phyloP scores from a whole-genome alignment of 1,284 basidiomycete species.

The Leucoagaricus sp. region DNA sequence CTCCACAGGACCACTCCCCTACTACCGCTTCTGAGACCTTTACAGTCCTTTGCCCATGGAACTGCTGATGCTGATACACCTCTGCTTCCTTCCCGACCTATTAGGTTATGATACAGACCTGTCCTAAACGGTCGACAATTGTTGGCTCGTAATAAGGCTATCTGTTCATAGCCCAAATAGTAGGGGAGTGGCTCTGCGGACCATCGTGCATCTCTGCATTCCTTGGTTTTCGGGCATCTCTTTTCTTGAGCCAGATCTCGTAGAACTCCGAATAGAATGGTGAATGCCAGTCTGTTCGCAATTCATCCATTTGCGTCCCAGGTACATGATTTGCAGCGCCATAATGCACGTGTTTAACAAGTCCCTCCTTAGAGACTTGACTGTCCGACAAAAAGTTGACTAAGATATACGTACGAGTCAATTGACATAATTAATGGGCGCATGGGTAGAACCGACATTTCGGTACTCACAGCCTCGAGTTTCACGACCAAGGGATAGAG shows the following conservation, averaged over 20 bases:
- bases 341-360: too few species aligned
- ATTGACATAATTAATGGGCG: background rate
- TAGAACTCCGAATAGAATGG: too few species aligned
- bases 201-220: slow-evolving; percentile 8
- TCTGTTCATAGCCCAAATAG: slow-evolving; percentile 47
- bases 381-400: background rate
- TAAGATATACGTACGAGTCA: background rate
- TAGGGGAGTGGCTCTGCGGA: slow-evolving; percentile 29
- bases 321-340: too few species aligned
- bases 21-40: background rate
- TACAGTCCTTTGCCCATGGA: slow-evolving; percentile 2
- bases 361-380: slow-evolving; percentile 3
- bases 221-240: background rate
- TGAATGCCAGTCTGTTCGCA: too few species aligned
- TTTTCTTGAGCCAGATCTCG: too few species aligned
- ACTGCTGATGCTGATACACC: slow-evolving; percentile 4
- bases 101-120: slow-evolving; percentile 33
- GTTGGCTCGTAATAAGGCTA: slow-evolving; percentile 24
- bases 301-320: too few species aligned
- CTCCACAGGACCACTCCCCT: background rate
- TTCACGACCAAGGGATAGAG: background rate
- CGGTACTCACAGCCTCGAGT: background rate
- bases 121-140: slow-evolving; percentile 19
- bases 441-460: background rate
- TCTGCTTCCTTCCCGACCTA: slow-evolving; percentile 31